Conservation (phyloP, 192 early-diverging fungal genomes). For the Backusella circina region DNA sequence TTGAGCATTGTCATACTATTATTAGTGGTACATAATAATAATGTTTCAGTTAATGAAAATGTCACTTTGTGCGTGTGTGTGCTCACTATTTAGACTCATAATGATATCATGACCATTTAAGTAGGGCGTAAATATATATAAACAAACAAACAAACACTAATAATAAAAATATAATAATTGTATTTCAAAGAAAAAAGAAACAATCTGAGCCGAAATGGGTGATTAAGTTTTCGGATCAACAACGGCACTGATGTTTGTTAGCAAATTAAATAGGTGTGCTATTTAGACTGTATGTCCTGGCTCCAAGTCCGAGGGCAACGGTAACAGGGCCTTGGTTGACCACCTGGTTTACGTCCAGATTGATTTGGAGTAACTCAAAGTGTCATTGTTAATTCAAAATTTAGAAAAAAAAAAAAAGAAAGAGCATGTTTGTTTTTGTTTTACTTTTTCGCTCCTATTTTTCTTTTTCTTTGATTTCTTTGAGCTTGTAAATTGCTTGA, state of each 20-base stretch:
- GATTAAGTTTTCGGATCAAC: conserved; percentile 29
- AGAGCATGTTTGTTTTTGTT: not conserved
- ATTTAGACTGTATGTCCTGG: conserved; percentile 14
- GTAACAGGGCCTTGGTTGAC: conserved; percentile 23
- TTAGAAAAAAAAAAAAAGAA: not conserved
- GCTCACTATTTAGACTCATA: not conserved
- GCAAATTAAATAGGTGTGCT: conserved; percentile 15
- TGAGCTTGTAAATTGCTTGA: not conserved
- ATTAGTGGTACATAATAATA: not conserved
- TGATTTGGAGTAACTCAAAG: conserved; percentile 9
- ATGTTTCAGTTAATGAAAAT: not conserved
- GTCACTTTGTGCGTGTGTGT: not conserved
- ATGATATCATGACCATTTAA: not conserved
- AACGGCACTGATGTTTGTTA: conserved; percentile 21
- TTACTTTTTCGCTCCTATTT: not conserved
- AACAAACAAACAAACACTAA: not conserved
- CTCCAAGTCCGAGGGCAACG: conserved; percentile 20
- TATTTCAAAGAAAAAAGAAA: not conserved
- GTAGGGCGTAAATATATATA: not conserved
- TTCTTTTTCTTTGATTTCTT: not conserved
- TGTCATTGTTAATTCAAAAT: conserved; percentile 1
- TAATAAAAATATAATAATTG: not conserved
- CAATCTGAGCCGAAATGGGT: conserved; percentile 15
- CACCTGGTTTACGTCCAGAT: conserved; percentile 19
- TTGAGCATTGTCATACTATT: not conserved